Base-by-base conservation (phyloP, 2,329 filamentous ascomycete species). In the Hypomyces perniciosus region DNA sequence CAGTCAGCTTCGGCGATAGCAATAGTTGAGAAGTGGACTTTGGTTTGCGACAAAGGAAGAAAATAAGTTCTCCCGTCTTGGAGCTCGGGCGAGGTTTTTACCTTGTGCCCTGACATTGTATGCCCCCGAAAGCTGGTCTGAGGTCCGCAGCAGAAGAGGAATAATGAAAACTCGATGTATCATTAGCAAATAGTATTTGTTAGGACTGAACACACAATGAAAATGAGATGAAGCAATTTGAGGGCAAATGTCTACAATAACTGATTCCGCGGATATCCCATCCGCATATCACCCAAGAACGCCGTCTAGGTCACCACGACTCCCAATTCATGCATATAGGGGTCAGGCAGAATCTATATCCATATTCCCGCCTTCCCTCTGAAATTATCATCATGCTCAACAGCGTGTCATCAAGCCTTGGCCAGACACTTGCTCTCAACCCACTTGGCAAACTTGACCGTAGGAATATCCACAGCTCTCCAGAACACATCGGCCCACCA, bases 401-500 rank as follows among this genome's bases (percentile, higher is more conserved):
- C 8, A 12, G 33, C 8, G 28, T 30, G 34, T 5, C 27, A 30
- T 63, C 56, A 56, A 40, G 29, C 54, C 53, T 68, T 68, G 44
- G 63, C 58, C 29, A 67, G 60, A 54, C 71, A 71, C 54, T 68
- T 71, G 43, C 56, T 65, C 63, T 82, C 79, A 2, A 80, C 57
- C 78, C 77, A 80, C 60, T 74, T 79, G 20, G 78, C 74, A 56
- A 83, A 76, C 58, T 70, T 72, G 47, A 83, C 79, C 6, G 74
- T 74, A 1, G 78, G 78, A 46, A 73, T 72, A 56, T 83, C 80
- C 12, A 83, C 72, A 2, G 69, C 68, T 27, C 79, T 69, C 72
- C 77, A 80, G 53, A 79, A 81, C 4, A 83, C 56, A 54, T 83
- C 79, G 1, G 78, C 73, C 51, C 71, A 73, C 72, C 76, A 80